Evolutionary conservation across 495 filamentous ascomycete genomes (phyloP).

Genomic region (Tuber umbilicatum): DNA sequence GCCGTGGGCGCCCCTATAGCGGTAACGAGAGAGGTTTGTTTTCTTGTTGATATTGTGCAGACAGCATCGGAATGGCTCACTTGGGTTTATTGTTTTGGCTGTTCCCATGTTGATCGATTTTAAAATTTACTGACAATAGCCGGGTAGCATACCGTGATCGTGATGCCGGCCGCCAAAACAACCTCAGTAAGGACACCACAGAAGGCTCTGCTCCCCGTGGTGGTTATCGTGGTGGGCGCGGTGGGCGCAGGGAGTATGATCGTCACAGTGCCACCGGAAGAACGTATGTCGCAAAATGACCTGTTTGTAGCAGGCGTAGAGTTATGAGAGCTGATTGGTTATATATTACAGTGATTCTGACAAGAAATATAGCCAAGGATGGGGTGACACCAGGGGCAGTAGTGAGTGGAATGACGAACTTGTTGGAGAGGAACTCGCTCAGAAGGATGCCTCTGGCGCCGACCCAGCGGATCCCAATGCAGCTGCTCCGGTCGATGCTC

Average conservation of each 20-base stretch:
- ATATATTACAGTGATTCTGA: constrained; percentile 61
- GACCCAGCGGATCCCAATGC: constrained; percentile 43
- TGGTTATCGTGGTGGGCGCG: constrained; percentile 46
- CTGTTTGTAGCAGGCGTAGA: constrained; percentile 11
- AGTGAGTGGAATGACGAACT: constrained; percentile 82
- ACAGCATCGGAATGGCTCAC: background rate
- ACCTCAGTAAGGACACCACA: constrained; percentile 73
- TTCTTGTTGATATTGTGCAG: background rate
- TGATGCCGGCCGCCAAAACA: constrained; percentile 70
- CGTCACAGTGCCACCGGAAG: constrained; percentile 69
- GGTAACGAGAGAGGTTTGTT: constrained; percentile 80
- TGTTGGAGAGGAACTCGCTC: constrained; percentile 76
- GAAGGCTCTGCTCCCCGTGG: constrained; percentile 51
- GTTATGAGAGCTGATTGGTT: constrained; percentile 21
- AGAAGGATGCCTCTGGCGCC: constrained; percentile 64
- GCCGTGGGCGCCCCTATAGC: constrained; percentile 49
- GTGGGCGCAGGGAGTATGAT: constrained; percentile 60
- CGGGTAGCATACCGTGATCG: constrained; percentile 80
- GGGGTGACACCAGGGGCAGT: constrained; percentile 74
- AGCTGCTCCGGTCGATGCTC: constrained; percentile 40
- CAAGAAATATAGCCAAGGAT: constrained; percentile 86
- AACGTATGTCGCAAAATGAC: constrained; percentile 50
- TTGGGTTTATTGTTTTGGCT: constrained; percentile 26
- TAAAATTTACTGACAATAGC: constrained; percentile 12
- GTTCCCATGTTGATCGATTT: background rate